phyloP scores from a whole-genome alignment of 768 basidiomycete species.

The Leccinum pellstonianum region DNA sequence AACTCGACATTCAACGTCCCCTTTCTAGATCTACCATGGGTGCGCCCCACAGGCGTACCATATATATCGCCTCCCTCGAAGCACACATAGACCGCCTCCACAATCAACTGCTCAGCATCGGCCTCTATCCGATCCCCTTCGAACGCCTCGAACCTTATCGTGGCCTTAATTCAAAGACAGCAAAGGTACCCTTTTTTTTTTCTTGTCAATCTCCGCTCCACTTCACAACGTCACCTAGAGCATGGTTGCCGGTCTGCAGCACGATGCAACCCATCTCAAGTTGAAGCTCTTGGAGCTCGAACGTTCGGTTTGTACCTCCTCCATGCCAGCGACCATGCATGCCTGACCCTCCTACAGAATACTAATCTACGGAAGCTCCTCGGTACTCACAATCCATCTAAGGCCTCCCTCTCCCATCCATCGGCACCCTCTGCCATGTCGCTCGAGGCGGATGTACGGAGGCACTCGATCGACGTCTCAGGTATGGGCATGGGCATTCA shows the following conservation, averaged over 20 bases:
- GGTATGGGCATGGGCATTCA: constrained; percentile 33
- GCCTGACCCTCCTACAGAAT: constrained; percentile 19
- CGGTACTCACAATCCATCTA: constrained; percentile 24
- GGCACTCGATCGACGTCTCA: constrained; percentile 33
- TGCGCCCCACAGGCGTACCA: constrained; percentile 64
- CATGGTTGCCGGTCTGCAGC: constrained; percentile 69
- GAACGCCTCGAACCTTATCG: constrained; percentile 60
- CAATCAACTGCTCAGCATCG: constrained; percentile 50
- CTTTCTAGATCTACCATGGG: constrained; percentile 56
- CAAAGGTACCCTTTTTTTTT: constrained; percentile 49
- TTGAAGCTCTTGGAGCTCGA: constrained; percentile 68
- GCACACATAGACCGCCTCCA: constrained; percentile 71
- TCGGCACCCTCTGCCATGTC: constrained; percentile 28
- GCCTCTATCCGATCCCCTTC: constrained; percentile 55
- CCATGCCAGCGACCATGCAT: background rate
- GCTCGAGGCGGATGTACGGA: constrained; percentile 35
- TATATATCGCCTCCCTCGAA: constrained; percentile 72
- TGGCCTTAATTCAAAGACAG: constrained; percentile 74
- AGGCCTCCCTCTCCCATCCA: constrained; percentile 20
- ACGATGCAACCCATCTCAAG: constrained; percentile 58
- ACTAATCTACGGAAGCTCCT: constrained; percentile 34
- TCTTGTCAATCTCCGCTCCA: background rate
- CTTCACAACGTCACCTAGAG: constrained; percentile 42
- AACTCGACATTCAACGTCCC: background rate
- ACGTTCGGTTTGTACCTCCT: constrained; percentile 47